Conservation (phyloP, 768 basidiomycete species). For the Russula sp. region DNA sequence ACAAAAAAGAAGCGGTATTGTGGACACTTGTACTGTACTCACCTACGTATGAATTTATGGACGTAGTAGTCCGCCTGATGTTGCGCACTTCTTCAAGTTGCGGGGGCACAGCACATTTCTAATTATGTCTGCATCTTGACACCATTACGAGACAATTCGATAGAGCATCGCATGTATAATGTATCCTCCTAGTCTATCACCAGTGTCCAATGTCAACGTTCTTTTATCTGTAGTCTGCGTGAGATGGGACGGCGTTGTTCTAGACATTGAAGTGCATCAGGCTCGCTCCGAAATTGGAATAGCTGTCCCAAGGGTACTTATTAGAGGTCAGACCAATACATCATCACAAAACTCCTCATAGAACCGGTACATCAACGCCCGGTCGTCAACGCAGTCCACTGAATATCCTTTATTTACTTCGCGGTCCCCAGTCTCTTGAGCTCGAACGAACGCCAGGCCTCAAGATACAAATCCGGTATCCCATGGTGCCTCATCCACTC, state of each 20-base stretch:
- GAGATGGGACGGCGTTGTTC: no score
- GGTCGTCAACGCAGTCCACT: not conserved
- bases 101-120: no score
- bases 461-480: conserved; percentile 21
- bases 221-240: not conserved
- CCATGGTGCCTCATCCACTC: conserved; percentile 23
- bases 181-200: conserved; percentile 29
- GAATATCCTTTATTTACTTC: not conserved
- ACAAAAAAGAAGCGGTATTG: no score
- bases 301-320: not conserved
- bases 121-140: conserved; percentile 37
- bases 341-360: not conserved
- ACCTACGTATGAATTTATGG: no score
- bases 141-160: conserved; percentile 62
- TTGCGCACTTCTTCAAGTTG: no score
- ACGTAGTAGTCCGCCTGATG: no score
- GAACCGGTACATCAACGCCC: not conserved
- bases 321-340: not conserved
- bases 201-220: conserved; percentile 25
- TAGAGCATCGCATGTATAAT: conserved; percentile 65
- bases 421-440: not conserved
- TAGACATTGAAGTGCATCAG: no score
- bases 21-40: no score
- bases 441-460: conserved; percentile 21
- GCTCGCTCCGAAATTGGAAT: not conserved